Evolutionary conservation across 371 early-diverging fungal species (phyloP).

Genomic region (Neoconidiobolus thromboides): DNA sequence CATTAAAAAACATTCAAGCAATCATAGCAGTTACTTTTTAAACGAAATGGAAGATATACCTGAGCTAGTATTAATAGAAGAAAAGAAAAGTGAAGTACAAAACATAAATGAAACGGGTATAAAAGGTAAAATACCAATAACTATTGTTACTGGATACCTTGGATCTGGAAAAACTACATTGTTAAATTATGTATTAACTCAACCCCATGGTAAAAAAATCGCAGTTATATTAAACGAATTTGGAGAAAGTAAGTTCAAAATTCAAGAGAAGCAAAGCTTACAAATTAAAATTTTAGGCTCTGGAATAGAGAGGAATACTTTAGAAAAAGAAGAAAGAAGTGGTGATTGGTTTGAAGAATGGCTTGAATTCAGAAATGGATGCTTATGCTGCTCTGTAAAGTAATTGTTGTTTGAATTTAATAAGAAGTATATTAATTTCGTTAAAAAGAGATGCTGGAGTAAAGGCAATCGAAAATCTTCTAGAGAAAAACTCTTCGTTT

Average conservation of each 20-base stretch:
- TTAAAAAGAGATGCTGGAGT: constrained; percentile 67
- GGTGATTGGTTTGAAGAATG: constrained; percentile 85
- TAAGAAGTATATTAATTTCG: background rate
- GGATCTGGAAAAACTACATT: constrained; percentile 93
- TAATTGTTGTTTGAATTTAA: constrained; percentile 12
- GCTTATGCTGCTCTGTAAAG: constrained; percentile 92
- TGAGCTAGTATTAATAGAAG: too few species aligned
- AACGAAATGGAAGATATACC: too few species aligned
- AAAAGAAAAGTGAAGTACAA: too few species aligned
- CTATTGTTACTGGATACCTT: constrained; percentile 58
- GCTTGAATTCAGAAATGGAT: constrained; percentile 91
- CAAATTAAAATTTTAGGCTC: constrained; percentile 24
- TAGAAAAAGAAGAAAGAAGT: constrained; percentile 51
- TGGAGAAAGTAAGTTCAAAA: constrained; percentile 33
- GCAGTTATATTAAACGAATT: constrained; percentile 88
- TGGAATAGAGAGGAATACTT: constrained; percentile 74
- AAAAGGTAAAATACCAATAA: constrained; percentile 39
- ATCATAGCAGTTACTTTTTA: too few species aligned
- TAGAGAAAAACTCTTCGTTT: constrained; percentile 56
- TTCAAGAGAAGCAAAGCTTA: background rate
- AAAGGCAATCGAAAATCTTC: constrained; percentile 80
- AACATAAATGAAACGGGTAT: too few species aligned
- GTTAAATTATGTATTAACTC: constrained; percentile 71
- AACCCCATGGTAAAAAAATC: constrained; percentile 78
- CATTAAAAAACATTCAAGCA: too few species aligned